Base-by-base conservation (phyloP, 352 stramenopile species). In the Phytophthora capsici region DNA sequence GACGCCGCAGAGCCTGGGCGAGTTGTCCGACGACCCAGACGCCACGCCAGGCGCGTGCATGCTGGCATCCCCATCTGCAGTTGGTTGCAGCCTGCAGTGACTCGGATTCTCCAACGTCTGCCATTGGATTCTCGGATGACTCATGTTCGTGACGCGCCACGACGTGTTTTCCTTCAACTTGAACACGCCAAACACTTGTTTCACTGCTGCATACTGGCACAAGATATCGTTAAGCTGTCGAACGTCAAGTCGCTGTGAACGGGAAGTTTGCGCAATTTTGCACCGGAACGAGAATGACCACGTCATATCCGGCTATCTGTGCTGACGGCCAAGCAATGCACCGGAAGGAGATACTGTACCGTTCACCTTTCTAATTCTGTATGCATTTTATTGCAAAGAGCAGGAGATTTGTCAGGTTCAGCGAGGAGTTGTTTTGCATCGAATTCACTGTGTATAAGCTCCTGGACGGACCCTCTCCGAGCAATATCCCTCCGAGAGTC, bases 141-240 rank as follows among this genome's bases (percentile, higher is more conserved):
- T 32, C 28, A 32, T 32, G 28, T 12, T 60, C 41, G 51, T 60
- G 57, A 66, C 57, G 57, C 57, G 28, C 37, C 47, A 6, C 38
- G 57, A 53, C 57, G 46, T 44, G 56, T 8, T 44, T 17, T 48
- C 57, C 28, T 66, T 66, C 57, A 66, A 60, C 41, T 54, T 57
- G 44, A 49, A 19, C 32, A 40, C 44, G 44, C 44, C 34, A 32
- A 32, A 32, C 28, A 32, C 8, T 32, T 32, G 28, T 32, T 32
- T 32, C 2, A 0, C 8, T 32, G 28, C 28, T 32, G 8, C 0
- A 32, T 12, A 10, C 28, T 12, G 0, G 28, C 28, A 32, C 28
- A 28, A 28, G 25, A 6, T 28, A 28, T n/a, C n/a, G n/a, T n/a
- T n/a, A n/a, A n/a, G n/a, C n/a, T n/a, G n/a, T n/a, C n/a, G n/a